Percentiles rank a stretch among this genome's conserved stretches.
These are phyloP conservation scores for Podaxis sp. DNA, from an alignment of 768 basidiomycete genomes.

Conservation along the genomic window DNA sequence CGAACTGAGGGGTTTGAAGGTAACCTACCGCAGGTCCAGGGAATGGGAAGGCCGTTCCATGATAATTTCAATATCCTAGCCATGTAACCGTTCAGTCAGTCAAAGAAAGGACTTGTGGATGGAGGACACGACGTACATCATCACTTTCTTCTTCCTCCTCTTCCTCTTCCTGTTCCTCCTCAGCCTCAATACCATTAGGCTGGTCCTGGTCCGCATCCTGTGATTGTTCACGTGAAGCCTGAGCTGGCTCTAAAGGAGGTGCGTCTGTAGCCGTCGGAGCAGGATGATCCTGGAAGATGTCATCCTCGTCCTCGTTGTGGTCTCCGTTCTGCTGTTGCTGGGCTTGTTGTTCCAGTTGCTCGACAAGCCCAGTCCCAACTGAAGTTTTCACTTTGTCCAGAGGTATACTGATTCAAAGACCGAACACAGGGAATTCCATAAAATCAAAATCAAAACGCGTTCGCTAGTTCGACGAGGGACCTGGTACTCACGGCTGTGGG, in stretches of 20 bases:
- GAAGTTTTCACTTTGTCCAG: constrained; percentile 42
- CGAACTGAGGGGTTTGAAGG: not conserved
- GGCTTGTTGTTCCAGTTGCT: constrained; percentile 48
- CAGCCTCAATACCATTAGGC: constrained; percentile 35
- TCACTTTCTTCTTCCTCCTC: constrained; percentile 33
- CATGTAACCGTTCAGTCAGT: not conserved
- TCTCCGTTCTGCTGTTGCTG: constrained; percentile 41
- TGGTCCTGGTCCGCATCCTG: constrained; percentile 35
- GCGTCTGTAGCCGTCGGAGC: not conserved
- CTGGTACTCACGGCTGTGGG: constrained; percentile 61
- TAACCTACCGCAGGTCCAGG: constrained; percentile 70
- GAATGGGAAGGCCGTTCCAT: constrained; percentile 77
- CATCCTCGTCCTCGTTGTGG: constrained; percentile 30
- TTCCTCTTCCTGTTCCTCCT: constrained; percentile 33
- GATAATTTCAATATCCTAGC: constrained; percentile 86
- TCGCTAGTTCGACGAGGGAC: constrained; percentile 16
- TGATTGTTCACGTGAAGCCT: constrained; percentile 21
- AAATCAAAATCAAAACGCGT: not conserved
- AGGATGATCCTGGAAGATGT: constrained; percentile 8
- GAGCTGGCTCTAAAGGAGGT: not conserved
- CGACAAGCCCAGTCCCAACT: constrained; percentile 53
- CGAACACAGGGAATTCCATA: constrained; percentile 3
- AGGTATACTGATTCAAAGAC: constrained; percentile 29
- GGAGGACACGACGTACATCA: constrained; percentile 35
- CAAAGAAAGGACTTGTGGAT: not conserved